Conservation (phyloP, 768 basidiomycete genomes). For the Panaeolus papilionaceus region DNA sequence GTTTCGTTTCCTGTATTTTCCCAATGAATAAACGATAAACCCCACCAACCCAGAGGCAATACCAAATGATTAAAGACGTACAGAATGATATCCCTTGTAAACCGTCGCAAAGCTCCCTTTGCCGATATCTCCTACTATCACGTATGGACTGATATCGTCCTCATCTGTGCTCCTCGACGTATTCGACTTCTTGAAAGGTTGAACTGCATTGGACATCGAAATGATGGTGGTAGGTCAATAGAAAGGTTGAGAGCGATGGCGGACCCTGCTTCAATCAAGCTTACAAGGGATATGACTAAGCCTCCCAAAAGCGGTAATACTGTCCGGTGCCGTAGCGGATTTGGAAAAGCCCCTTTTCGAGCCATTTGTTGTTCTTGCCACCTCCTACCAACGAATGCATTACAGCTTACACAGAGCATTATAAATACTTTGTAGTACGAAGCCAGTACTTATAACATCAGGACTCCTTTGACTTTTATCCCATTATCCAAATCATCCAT, state of each 20-base stretch:
- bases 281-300: constrained; percentile 14
- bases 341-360: constrained; percentile 9
- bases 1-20: constrained; percentile 67
- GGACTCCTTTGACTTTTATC: too few species aligned
- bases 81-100: constrained; percentile 92
- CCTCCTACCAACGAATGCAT: neutral
- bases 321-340: neutral
- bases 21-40: neutral
- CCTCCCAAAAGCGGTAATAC: constrained; percentile 1
- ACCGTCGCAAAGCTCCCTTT: constrained; percentile 97
- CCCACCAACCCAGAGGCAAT: neutral
- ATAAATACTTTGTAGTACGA: neutral
- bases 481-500: neutral
- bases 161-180: constrained; percentile 50
- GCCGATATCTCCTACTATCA: constrained; percentile 78
- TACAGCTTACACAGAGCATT: neutral
- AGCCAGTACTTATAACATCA: too few species aligned
- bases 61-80: constrained; percentile 40
- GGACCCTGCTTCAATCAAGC: constrained; percentile 12
- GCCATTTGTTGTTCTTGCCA: neutral
- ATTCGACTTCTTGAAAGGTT: constrained; percentile 28
- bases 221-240: constrained; percentile 1
- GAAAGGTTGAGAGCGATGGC: constrained; percentile 5
- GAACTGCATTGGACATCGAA: constrained; percentile 24
- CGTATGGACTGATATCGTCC: constrained; percentile 77